Base-by-base conservation (phyloP, 208 protist genomes). In the Acanthamoeba lenticulata region DNA sequence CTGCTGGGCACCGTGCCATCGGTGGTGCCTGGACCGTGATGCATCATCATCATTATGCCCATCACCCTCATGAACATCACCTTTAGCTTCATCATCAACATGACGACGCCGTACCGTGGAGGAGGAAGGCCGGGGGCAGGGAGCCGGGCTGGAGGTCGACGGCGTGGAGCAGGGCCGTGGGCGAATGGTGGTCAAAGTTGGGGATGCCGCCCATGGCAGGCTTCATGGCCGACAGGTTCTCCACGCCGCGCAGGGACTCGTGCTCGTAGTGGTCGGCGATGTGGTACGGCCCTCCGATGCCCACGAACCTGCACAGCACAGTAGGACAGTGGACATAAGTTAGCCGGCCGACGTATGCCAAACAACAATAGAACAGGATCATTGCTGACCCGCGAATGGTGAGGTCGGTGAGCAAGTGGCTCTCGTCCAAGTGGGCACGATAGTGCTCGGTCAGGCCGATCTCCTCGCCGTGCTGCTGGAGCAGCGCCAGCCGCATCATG, bases 171-270 rank as follows among this genome's bases (percentile, higher is more conserved):
- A 89, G 24, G 21, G 38, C 81, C 32, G 81, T 89, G n/a, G 81
- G 81, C 44, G 81, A 89, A 5, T 89, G 81, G 9, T 65, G 52
- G n/a, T 0, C 81, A 89, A 89, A 89, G 81, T 89, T 89, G 44
- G 81, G 47, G n/a, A 65, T 55, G 40, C 81, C 81, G 0, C 81
- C 81, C 81, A 89, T 89, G 7, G 81, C 81, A 13, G 81, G 81
- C 81, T 89, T 89, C 81, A 89, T 89, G 45, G 81, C 47, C 17
- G 81, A 89, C n/a, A 89, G 81, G 81, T 89, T 49, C 81, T 89
- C 81, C 27, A 89, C 47, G 29, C 81, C 81, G 5, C 81, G 81
- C 29, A 15, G n/a, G n/a, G 81, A n/a, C n/a, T 89, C 81, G 38
- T 89, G 81, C 34, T 27, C 15, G 44, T 89, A 89, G 81, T 89